Evolutionary conservation across 2,329 filamentous ascomycete genomes (phyloP).

Genomic region (Sporothrix schenckii): DNA sequence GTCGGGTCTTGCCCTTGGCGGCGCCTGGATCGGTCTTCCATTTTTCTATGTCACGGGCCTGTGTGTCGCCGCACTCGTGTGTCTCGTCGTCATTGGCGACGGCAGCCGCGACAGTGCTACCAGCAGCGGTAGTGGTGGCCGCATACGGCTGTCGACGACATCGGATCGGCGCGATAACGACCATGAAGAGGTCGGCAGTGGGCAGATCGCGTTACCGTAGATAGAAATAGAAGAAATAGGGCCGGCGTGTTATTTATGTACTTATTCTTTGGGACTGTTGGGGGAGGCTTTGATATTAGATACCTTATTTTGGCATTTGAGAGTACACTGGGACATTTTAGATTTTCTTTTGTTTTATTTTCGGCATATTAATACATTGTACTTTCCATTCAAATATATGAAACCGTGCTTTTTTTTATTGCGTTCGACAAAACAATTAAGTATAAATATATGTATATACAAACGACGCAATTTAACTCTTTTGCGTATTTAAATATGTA

Average conservation of each 20-base stretch:
- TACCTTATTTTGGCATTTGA: not conserved
- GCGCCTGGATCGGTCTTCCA: constrained; percentile 40
- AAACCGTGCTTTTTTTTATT: not conserved
- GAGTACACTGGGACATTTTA: not conserved
- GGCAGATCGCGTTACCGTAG: not conserved
- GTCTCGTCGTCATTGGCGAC: not conserved
- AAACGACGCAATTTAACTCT: not conserved
- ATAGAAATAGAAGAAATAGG: not conserved
- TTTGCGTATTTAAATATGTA: not conserved
- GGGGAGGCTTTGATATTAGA: not conserved
- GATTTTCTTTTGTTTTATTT: not conserved
- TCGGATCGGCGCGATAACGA: not conserved
- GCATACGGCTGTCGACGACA: constrained; percentile 3
- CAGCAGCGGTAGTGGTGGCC: not conserved
- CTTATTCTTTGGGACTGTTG: not conserved
- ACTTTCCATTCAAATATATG: not conserved
- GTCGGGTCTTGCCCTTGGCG: constrained; percentile 37
- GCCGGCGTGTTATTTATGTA: not conserved
- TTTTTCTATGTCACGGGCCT: constrained; percentile 34
- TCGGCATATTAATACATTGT: not conserved
- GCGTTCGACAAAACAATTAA: too few relatives aligned
- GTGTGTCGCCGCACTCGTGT: constrained; percentile 27
- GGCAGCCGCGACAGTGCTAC: not conserved
- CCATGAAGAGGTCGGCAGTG: not conserved
- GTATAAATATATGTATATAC: too few relatives aligned